Percentiles rank a stretch among this genome's conserved stretches.
phyloP scores from a whole-genome alignment of 2,329 filamentous ascomycete genomes.

The Botrytis pseudocinerea region DNA sequence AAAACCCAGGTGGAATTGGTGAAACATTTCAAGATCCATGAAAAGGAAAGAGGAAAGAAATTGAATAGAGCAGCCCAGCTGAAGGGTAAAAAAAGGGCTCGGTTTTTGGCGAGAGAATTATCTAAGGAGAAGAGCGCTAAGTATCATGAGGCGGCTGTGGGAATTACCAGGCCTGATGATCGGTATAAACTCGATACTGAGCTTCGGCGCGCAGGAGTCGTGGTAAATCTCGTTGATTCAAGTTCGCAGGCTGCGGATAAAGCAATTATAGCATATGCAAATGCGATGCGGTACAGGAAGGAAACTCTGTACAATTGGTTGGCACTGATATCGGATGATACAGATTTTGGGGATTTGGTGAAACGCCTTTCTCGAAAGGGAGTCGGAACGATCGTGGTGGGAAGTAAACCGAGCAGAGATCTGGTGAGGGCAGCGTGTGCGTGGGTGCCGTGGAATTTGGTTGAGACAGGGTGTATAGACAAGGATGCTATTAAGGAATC shows the following conservation, averaged over 20 bases:
- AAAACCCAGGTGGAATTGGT: background rate
- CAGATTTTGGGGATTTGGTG: background rate
- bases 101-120: background rate
- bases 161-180: background rate
- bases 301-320: background rate
- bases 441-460: background rate
- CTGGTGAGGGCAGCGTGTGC: background rate
- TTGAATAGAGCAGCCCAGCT: background rate
- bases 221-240: background rate
- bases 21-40: background rate
- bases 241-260: background rate
- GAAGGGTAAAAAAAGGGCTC: background rate
- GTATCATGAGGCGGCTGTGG: background rate
- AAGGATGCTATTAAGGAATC: background rate
- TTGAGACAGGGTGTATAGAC: constrained; percentile 4
- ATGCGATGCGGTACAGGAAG: background rate
- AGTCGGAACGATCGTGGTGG: background rate
- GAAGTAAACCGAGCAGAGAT: background rate
- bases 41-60: background rate
- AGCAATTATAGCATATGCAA: background rate
- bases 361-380: background rate
- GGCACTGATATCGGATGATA: constrained; percentile 10
- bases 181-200: background rate
- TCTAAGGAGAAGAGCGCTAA: background rate
- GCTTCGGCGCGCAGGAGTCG: background rate